phyloP scores from a whole-genome alignment of 1,139 yeast species.

The Debaryomycetaceae sp. region DNA sequence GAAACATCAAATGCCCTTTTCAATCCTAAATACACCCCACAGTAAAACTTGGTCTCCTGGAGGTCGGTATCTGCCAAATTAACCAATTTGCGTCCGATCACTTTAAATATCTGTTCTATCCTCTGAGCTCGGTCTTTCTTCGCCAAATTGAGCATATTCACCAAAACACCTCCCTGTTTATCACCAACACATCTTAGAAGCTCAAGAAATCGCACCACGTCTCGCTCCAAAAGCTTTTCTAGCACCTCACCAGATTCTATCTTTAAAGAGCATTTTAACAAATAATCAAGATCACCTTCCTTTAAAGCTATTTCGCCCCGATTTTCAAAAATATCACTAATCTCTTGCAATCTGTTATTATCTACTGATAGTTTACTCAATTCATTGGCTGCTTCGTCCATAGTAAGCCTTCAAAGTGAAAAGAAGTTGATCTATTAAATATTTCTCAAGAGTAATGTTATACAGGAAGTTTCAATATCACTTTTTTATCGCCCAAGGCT shows the following conservation, averaged over 20 bases:
- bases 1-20: slow-evolving; percentile 17
- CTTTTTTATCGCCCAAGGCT: background rate
- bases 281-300: background rate
- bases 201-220: slow-evolving; percentile 16
- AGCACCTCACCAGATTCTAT: slow-evolving; percentile 10
- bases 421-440: background rate
- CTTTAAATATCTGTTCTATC: slow-evolving; percentile 12
- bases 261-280: slow-evolving; percentile 13
- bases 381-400: background rate
- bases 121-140: slow-evolving; percentile 5
- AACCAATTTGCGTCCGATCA: slow-evolving; percentile 12
- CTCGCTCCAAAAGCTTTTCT: slow-evolving; percentile 17
- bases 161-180: slow-evolving; percentile 11
- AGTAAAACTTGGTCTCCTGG: slow-evolving; percentile 9
- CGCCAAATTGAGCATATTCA: slow-evolving; percentile 11
- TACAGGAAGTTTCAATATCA: slow-evolving; percentile 1
- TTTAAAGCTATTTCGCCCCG: background rate
- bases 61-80: slow-evolving; percentile 4
- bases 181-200: slow-evolving; percentile 18
- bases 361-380: slow-evolving; percentile 2
- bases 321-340: slow-evolving; percentile 4
- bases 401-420: background rate
- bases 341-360: slow-evolving; percentile 3
- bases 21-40: slow-evolving; percentile 17
- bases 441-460: background rate